Evolutionary conservation across 495 filamentous ascomycete species (phyloP), one percentile per base, ranked within the genome.

Genomic region (Penicillium mononematosum): DNA sequence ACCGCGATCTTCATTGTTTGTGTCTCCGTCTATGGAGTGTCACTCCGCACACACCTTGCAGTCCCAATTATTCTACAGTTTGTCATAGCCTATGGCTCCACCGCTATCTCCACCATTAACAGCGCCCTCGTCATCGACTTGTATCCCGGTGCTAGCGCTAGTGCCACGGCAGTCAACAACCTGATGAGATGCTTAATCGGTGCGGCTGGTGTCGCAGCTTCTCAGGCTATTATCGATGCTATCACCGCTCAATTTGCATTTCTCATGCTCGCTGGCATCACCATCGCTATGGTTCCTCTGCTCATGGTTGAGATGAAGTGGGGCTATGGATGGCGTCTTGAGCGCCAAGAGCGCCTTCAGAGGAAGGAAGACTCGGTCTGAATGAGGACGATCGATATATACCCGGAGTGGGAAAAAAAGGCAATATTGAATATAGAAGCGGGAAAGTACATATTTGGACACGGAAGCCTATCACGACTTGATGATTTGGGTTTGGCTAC

Each of bases 121-220:
- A 80, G 75, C 55, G 78, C 83, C 0, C 66, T 91, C 58, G 68
- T 90, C 20, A 81, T 90, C 12, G 88, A 92, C 57, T 73, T 89
- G 6, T 85, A 86, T 55, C 83, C 83, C 0, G 75, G 77, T 2
- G 77, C 70, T 2, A 84, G 85, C 3, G 83, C 82, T 0, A 85
- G 87, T 10, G 87, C 85, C 0, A 86, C 86, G 0, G 88, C 88
- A 0, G 83, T 85, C 8, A 88, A 88, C 63, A 91, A 92, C 61
- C 65, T 92, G 41, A 82, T 84, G 25, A 69, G 88, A 20, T 91
- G 87, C 62, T 58, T 86, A 27, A 65, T 91, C 12, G 88, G 87
- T 14, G 88, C 88, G 3, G 87, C 72, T 0, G 83, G 82, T 25
- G 85, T 84, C 12, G 87, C 83, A 5, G 74, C 78, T 10, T 81